These are phyloP conservation scores for Letharia lupina DNA, from an alignment of 495 filamentous ascomycete species.

Conservation along the genomic window DNA sequence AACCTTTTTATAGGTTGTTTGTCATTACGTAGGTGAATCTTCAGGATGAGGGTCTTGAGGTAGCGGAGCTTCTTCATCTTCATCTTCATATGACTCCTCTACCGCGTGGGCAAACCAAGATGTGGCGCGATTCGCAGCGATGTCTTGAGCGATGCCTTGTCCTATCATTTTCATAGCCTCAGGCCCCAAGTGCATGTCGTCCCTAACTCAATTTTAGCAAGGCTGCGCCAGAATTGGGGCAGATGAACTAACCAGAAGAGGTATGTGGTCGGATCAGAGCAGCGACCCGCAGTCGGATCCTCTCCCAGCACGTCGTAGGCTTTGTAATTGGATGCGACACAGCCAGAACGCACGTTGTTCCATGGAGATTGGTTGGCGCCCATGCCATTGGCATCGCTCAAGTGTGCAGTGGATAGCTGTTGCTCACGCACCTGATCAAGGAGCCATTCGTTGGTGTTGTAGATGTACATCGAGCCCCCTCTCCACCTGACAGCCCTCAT, in stretches of 20 bases:
- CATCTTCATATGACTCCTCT: not conserved
- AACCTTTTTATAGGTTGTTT: not conserved
- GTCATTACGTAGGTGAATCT: conserved; percentile 1
- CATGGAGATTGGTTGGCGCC: conserved; percentile 34
- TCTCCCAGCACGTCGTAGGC: conserved; percentile 4
- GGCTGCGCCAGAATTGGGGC: conserved; percentile 15
- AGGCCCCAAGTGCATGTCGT: conserved; percentile 45
- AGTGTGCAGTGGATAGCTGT: conserved; percentile 37
- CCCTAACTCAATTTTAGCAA: conserved; percentile 32
- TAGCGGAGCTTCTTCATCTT: conserved; percentile 3
- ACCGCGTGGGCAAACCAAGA: conserved; percentile 22
- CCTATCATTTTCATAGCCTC: conserved; percentile 43
- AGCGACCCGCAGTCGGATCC: conserved; percentile 18
- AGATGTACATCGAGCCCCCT: conserved; percentile 40
- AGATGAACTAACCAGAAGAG: conserved; percentile 41
- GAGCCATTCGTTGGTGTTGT: conserved; percentile 44
- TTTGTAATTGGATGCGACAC: conserved; percentile 17
- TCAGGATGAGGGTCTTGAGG: conserved; percentile 1
- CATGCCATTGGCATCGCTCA: conserved; percentile 37
- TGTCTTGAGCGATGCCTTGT: conserved; percentile 38
- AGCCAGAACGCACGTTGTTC: conserved; percentile 29
- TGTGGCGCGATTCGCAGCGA: conserved; percentile 31
- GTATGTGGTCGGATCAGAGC: conserved; percentile 41
- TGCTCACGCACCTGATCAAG: conserved; percentile 41
- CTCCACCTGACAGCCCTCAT: conserved; percentile 36